phyloP scores from a whole-genome alignment of 1,284 basidiomycete genomes.

The Ustilago bromivora region DNA sequence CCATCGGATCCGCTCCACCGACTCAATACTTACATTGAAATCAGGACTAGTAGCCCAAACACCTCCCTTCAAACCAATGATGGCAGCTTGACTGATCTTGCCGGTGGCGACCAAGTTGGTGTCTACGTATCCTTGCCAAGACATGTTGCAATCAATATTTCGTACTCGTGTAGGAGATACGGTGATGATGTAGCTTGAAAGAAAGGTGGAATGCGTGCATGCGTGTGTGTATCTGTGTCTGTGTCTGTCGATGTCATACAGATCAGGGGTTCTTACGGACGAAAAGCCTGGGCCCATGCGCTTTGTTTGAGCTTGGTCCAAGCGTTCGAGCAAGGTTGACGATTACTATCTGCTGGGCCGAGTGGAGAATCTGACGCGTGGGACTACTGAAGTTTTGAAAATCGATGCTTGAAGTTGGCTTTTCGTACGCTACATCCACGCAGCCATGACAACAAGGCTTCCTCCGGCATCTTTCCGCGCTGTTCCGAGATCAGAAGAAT shows the following conservation, averaged over 20 bases:
- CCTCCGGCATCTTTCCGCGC: slow-evolving; percentile 32
- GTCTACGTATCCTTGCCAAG: slow-evolving; percentile 83
- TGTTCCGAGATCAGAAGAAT: slow-evolving; percentile 19
- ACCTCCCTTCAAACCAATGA: slow-evolving; percentile 85
- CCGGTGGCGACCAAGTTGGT: slow-evolving; percentile 82
- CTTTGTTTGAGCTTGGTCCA: slow-evolving; percentile 9
- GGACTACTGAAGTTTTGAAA: neutral
- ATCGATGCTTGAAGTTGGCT: neutral
- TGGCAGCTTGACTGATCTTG: slow-evolving; percentile 83
- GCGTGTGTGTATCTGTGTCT: slow-evolving; percentile 7
- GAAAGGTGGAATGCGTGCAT: neutral
- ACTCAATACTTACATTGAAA: slow-evolving; percentile 77
- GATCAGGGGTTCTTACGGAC: slow-evolving; percentile 18
- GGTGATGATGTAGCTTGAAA: slow-evolving; percentile 1
- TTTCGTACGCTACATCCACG: neutral
- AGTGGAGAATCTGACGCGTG: slow-evolving; percentile 4
- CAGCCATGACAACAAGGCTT: slow-evolving; percentile 1
- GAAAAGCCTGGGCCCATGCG: slow-evolving; percentile 5
- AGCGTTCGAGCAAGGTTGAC: slow-evolving; percentile 14
- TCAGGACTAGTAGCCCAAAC: slow-evolving; percentile 84
- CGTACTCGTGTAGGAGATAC: neutral
- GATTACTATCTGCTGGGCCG: neutral
- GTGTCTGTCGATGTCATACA: slow-evolving; percentile 6
- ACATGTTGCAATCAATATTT: slow-evolving; percentile 42
- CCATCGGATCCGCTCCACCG: too few species aligned